Base-by-base conservation (phyloP, 208 protist genomes). In the Leishmania turanica region DNA sequence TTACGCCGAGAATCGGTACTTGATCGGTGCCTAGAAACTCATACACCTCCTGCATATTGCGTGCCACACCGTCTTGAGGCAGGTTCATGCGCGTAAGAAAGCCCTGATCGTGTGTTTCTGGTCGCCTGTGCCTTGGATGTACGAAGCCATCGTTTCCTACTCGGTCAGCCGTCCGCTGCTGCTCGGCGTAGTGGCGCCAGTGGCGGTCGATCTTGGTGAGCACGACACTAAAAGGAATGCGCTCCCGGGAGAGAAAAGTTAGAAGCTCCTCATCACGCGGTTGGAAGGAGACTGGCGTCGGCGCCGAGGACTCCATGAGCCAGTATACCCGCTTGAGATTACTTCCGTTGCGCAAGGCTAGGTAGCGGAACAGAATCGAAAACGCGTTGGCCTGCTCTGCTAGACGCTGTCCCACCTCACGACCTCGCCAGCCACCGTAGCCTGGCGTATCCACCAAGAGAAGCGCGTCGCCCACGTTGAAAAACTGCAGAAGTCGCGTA, bases 371-470 rank as follows among this genome's bases (percentile, higher is more conserved):
- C 15, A 97, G 81, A 75, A 96, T 93, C 40, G 90, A 81, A 84
- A 97, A 96, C 40, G 93, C 93, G 54, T 89, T 91, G 34, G 93
- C 95, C 40, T 90, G 79, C 72, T 89, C 85, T 49, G 81, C 81
- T 5, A 88, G 45, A 9, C 74, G 81, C 81, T 93, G 84, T 15
- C 70, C 79, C 27, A 92, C 60, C 15, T 87, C 27, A 5, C 91
- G 88, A 6, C 92, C 86, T 69, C 81, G 83, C 93, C 95, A 98
- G 15, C 90, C 90, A 53, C 95, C 95, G 83, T 98, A 98, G 37
- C 95, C 93, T 69, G 95, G 95, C 4, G 93, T 96, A 79, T 97
- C 95, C 9, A 97, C 93, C 42, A 98, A 86, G 54, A 97, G 87
- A 56, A 98, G 79, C 11, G 88, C 92, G 74, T 97, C 95, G 34